Base-by-base conservation (phyloP, 2,329 filamentous ascomycete species). In the Penicillium sp. region DNA sequence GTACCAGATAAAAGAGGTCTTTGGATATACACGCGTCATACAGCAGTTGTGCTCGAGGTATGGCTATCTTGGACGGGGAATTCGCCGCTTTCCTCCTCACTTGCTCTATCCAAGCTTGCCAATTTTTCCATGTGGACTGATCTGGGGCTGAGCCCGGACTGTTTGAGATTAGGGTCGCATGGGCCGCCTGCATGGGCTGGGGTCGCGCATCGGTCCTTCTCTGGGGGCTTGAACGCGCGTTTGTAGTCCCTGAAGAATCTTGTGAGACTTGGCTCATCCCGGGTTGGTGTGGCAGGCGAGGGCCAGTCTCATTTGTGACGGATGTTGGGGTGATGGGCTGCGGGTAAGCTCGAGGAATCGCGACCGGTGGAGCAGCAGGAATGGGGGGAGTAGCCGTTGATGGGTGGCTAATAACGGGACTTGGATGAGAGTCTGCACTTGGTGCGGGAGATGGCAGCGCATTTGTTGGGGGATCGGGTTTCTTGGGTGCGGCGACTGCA, bases 1-100 rank as follows among this genome's bases (percentile, higher is more conserved):
- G 67, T 6, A 81, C 76, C 48, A 91, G 62, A 66, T 87, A 92
- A 65, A 89, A 84, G 45, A 76, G 58, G 67, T 92, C 89, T 4
- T 79, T 69, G 0, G 67, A 63, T 1, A 58, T 42, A 59, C 85
- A 87, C 1, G 88, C 88, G 23, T 83, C 75, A 25, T 60, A 65
- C 12, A 92, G 73, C 7, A 89, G 76, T n/a, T 68, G 60, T 31
- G 85, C 75, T 27, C 88, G 79, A 15, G 68, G 65, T 9, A 23
- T 74, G 74, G 43, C 67, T 64, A 71, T 18, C 4, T 6, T 8
- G 12, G 1, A n/a, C 14, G 6, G 27, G 33, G 27, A 7, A 20
- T 8, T 20, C 2, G 26, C 4, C 22, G 25, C n/a, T 26, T 61
- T 22, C 3, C 8, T 1, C 2, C 49, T n/a, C 51, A 59, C 37